These are phyloP conservation scores for Ophiosphaerella korrae DNA, from an alignment of 2,329 filamentous ascomycete genomes.

Conservation along the genomic window DNA sequence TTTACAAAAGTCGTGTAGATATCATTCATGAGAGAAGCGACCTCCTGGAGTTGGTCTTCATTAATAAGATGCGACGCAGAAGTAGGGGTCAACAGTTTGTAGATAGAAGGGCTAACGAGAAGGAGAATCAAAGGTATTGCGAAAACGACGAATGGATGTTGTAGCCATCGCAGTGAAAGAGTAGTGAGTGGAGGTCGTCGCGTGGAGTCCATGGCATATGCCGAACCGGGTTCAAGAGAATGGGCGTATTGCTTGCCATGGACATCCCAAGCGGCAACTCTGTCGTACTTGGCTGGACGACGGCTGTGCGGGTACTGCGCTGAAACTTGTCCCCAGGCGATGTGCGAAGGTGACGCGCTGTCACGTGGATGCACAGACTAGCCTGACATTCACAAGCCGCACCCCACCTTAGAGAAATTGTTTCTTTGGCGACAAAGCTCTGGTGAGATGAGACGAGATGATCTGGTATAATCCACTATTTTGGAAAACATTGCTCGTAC, in stretches of 20 bases:
- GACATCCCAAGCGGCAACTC: neutral
- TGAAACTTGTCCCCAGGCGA: too few species aligned
- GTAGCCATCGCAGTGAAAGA: constrained; percentile 7
- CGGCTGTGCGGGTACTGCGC: neutral
- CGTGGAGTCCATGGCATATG: neutral
- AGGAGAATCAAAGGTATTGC: constrained; percentile 8
- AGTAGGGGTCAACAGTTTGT: neutral
- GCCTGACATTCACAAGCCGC: constrained; percentile 2
- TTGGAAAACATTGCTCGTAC: neutral
- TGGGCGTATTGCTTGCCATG: neutral
- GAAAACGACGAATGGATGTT: constrained; percentile 13
- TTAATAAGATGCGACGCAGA: constrained; percentile 4
- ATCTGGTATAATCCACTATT: neutral
- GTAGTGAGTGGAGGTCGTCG: neutral
- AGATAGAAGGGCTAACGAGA: constrained; percentile 4
- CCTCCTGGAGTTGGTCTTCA: constrained; percentile 8
- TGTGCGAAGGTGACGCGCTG: constrained; percentile 5
- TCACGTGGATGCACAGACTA: constrained; percentile 16
- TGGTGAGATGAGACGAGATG: neutral
- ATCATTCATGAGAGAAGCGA: constrained; percentile 16
- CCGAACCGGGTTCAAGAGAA: neutral
- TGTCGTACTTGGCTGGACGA: neutral
- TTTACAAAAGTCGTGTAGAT: constrained; percentile 16
- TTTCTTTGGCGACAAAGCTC: neutral
- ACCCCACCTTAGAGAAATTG: constrained; percentile 10